A percentile compares a stretch with the other conserved stretches of the same genome.
Conservation (phyloP, 345 rosid genomes). For the Linum lewisii region DNA sequence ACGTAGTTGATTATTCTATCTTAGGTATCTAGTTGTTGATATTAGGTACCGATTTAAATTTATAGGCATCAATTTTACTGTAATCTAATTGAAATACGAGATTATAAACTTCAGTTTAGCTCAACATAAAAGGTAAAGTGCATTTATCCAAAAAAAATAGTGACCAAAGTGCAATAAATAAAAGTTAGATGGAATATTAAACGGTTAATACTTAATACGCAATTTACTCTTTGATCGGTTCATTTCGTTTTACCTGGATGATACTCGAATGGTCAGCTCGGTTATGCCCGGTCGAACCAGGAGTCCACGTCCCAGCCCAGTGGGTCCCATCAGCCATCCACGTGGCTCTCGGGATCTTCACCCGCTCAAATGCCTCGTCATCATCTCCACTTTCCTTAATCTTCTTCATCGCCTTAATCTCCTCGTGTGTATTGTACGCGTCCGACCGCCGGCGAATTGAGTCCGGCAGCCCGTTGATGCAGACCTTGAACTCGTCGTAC, state of each 20-base stretch:
- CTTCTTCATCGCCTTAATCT: slow-evolving; percentile 5
- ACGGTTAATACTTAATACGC: too few species aligned
- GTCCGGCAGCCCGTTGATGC: slow-evolving; percentile 5
- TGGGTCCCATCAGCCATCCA: slow-evolving; percentile 34
- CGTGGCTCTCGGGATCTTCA: slow-evolving; percentile 27
- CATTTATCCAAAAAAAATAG: too few species aligned
- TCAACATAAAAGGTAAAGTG: too few species aligned
- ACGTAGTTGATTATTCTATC: too few species aligned
- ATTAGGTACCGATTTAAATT: too few species aligned
- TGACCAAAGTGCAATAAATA: too few species aligned
- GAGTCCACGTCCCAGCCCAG: slow-evolving; percentile 29
- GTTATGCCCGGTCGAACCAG: slow-evolving; percentile 19
- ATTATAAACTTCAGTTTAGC: too few species aligned
- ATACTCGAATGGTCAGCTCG: slow-evolving; percentile 28
- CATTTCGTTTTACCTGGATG: slow-evolving; percentile 20
- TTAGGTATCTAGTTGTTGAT: too few species aligned
- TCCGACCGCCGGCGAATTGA: slow-evolving; percentile 24
- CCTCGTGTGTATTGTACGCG: slow-evolving; percentile 24
- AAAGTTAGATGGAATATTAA: too few species aligned
- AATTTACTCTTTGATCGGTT: too few species aligned
- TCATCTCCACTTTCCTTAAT: neutral
- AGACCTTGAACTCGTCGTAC: slow-evolving; percentile 27
- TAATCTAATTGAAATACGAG: too few species aligned
- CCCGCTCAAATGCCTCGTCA: slow-evolving; percentile 10
- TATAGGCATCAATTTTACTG: too few species aligned